Evolutionary conservation across 345 rosid genomes (phyloP).

Genomic region (Aquilaria malaccensis): DNA sequence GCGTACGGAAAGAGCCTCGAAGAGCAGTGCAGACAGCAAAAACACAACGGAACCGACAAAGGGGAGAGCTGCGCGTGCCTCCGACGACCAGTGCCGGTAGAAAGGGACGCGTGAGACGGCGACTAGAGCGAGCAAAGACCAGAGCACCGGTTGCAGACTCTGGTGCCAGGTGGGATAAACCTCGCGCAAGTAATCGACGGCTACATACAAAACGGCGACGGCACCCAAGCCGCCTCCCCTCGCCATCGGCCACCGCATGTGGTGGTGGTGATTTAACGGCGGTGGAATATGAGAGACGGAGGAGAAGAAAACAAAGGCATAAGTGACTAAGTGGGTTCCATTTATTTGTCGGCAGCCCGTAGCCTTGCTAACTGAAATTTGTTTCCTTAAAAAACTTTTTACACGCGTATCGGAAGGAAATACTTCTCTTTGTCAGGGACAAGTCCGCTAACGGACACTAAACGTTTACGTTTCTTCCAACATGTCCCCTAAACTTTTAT

Average conservation of each 20-base stretch:
- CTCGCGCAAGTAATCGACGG: constrained; percentile 76
- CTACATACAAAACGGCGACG: constrained; percentile 76
- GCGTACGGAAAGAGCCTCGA: constrained; percentile 83
- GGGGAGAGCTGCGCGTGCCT: constrained; percentile 64
- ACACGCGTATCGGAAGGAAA: too few species aligned
- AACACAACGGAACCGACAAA: constrained; percentile 70
- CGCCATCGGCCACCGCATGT: constrained; percentile 36
- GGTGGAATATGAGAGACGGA: constrained; percentile 3
- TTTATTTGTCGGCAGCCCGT: too few species aligned
- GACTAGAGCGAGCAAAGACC: constrained; percentile 55
- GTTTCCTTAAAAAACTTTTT: too few species aligned
- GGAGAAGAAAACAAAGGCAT: too few species aligned
- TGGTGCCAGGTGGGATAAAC: constrained; percentile 77
- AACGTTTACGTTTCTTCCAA: too few species aligned
- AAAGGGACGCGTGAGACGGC: constrained; percentile 69
- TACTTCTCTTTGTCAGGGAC: too few species aligned
- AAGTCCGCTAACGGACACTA: too few species aligned
- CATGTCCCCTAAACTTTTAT: too few species aligned
- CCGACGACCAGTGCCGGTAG: constrained; percentile 82
- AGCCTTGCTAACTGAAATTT: too few species aligned
- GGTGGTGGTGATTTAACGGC: constrained; percentile 11
- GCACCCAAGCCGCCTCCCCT: constrained; percentile 57
- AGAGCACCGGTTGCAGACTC: constrained; percentile 73
- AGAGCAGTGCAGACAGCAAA: constrained; percentile 69
- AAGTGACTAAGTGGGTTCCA: too few species aligned